phyloP scores from a whole-genome alignment of 495 filamentous ascomycete species.

The Rostrohypoxylon terebratum region DNA sequence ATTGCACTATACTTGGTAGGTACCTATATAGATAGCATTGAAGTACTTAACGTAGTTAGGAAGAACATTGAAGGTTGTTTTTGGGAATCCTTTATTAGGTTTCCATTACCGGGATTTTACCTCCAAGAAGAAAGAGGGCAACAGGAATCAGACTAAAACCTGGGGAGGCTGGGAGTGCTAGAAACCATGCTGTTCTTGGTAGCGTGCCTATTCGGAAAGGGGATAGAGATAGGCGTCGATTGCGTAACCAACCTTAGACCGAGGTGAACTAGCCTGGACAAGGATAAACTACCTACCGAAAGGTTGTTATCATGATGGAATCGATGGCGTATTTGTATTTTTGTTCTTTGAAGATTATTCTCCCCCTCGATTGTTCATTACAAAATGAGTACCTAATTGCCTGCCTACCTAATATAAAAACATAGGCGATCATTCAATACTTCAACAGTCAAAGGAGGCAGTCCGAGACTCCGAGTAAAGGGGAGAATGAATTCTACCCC shows the following conservation, averaged over 20 bases:
- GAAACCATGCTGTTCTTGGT: conserved; percentile 7
- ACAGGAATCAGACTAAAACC: neutral
- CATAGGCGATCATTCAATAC: neutral
- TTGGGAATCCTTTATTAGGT: no score
- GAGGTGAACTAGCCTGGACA: neutral
- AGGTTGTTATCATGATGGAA: neutral
- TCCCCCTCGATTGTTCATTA: neutral
- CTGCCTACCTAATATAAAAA: neutral
- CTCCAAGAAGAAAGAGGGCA: no score
- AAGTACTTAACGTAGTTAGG: no score
- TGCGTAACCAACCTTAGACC: conserved; percentile 14
- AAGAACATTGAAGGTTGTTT: no score
- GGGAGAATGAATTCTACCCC: conserved; percentile 19
- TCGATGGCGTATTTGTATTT: neutral
- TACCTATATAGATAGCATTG: neutral
- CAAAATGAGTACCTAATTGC: neutral
- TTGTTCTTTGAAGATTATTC: neutral
- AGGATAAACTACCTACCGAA: conserved; percentile 1
- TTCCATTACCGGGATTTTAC: no score
- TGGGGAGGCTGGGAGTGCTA: conserved; percentile 16
- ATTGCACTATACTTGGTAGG: neutral
- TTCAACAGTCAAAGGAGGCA: neutral
- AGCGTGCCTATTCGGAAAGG: neutral
- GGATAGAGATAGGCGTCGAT: conserved; percentile 23
- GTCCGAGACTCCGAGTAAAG: conserved; percentile 1